These are phyloP conservation scores for Globisporangium mamillatum DNA, from an alignment of 352 stramenopile genomes.

Conservation along the genomic window DNA sequence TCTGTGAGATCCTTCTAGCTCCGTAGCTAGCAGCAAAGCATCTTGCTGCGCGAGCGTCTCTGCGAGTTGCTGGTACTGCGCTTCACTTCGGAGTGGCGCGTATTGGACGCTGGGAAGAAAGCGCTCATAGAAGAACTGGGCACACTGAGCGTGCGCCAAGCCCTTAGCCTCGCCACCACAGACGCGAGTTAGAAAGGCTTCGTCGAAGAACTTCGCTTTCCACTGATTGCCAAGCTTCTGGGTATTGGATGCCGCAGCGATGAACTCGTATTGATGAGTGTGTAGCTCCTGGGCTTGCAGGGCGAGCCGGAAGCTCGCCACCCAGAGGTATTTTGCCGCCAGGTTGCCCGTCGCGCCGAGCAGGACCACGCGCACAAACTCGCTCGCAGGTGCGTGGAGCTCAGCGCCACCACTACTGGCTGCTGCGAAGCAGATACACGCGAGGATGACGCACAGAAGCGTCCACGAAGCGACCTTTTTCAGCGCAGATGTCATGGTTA, in stretches of 20 bases:
- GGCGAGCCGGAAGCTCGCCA: conserved; percentile 59
- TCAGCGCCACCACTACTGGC: not conserved
- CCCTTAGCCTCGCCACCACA: conserved; percentile 21
- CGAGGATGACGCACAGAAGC: not conserved
- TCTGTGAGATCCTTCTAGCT: not conserved
- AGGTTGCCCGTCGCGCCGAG: conserved; percentile 76
- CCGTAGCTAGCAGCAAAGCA: not conserved
- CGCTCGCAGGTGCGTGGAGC: not conserved
- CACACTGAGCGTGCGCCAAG: conserved; percentile 16
- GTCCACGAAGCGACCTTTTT: not conserved
- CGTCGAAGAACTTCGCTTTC: conserved; percentile 37
- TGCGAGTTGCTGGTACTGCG: conserved; percentile 31
- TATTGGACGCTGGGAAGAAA: conserved; percentile 51
- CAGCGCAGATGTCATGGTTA: not conserved
- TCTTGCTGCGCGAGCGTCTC: conserved; percentile 15
- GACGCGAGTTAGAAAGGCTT: conserved; percentile 30
- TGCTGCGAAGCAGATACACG: not conserved
- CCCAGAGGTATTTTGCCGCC: conserved; percentile 83
- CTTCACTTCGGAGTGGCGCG: conserved; percentile 29
- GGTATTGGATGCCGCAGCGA: conserved; percentile 43
- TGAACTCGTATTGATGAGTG: conserved; percentile 25
- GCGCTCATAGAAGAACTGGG: conserved; percentile 27
- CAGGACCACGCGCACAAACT: conserved; percentile 48
- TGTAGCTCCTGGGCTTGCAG: conserved; percentile 22
- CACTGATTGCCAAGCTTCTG: conserved; percentile 27